Base-by-base conservation (phyloP, 805 yeast species). In the Ogataea salicorniae region DNA sequence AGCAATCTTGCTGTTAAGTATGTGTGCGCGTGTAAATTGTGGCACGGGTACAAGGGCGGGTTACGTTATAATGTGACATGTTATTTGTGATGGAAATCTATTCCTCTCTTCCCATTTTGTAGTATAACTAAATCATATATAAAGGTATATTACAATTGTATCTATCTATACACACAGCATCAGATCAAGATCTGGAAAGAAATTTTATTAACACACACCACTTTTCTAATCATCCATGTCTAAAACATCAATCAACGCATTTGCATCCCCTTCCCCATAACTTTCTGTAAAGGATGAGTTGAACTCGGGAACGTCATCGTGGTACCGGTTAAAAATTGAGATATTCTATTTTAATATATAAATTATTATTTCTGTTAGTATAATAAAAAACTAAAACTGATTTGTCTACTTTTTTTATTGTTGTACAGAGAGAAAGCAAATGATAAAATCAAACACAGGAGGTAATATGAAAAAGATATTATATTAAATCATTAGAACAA, bases 231-330 rank as follows among this genome's bases (percentile, higher is more conserved):
- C 29, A n/a, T 57, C 63, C 2, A 53, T 60, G 46, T 70, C 75
- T 26, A 72, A 51, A 15, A 68, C 63, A 48, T 73, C 76, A 14
- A 73, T 39, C 1, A 73, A 56, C 15, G 69, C 62, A 54, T 72
- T 71, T 39, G 71, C 74, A 9, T 66, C 67, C 37, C 71, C 75
- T 53, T 26, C 31, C 6, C 70, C 63, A 47, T 65, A 69, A 7
- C 71, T 63, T 39, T 68, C 59, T 26, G 34, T 33, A 46, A 70
- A 60, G 15, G 64, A 65, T 3, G 60, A 58, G 34, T 42, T 42
- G 20, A 52, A 39, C 16, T 37, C 59, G 51, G 43, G 61, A 55
- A 38, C 57, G 43, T 35, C 56, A 44, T 29, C 61, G 47, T 41
- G 53, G 53, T 20, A 57, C 46, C 31, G 47, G 18, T 48, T 46